Conservation (phyloP, 2,329 filamentous ascomycete genomes). For the Decorospora gaudefroyi region DNA sequence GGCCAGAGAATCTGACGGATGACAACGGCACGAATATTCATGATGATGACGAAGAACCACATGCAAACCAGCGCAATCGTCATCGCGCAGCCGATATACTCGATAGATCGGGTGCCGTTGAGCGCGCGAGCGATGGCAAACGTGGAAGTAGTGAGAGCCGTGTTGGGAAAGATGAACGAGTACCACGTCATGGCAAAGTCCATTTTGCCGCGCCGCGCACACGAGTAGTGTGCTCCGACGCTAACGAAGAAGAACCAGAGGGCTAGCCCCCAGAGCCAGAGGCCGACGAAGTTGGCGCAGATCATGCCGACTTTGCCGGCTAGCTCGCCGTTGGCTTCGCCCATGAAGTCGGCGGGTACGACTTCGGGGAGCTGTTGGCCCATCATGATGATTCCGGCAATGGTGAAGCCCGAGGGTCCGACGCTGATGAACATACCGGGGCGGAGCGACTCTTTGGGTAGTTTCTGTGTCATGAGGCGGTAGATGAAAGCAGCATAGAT, state of each 20-base stretch:
- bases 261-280: constrained; percentile 84
- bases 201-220: constrained; percentile 64
- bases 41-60: constrained; percentile 69
- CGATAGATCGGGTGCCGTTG: constrained; percentile 56
- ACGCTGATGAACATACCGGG: constrained; percentile 87
- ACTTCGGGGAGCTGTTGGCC: constrained; percentile 55
- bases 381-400: constrained; percentile 64
- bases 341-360: constrained; percentile 61
- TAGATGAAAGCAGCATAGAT: constrained; percentile 85
- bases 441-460: constrained; percentile 73
- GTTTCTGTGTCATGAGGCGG: constrained; percentile 83
- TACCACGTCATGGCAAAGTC: constrained; percentile 86
- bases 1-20: constrained; percentile 75
- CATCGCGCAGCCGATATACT: constrained; percentile 70
- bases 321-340: constrained; percentile 55
- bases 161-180: constrained; percentile 81
- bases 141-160: constrained; percentile 72
- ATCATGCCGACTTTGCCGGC: constrained; percentile 61
- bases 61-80: constrained; percentile 66
- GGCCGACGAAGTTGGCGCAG: constrained; percentile 64
- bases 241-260: constrained; percentile 84
- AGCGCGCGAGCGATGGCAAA: constrained; percentile 67
- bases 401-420: constrained; percentile 73
- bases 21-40: constrained; percentile 72
- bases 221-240: constrained; percentile 74